Evolutionary conservation across 2,329 filamentous ascomycete genomes (phyloP).

Genomic region (Pseudogymnoascus sp.): DNA sequence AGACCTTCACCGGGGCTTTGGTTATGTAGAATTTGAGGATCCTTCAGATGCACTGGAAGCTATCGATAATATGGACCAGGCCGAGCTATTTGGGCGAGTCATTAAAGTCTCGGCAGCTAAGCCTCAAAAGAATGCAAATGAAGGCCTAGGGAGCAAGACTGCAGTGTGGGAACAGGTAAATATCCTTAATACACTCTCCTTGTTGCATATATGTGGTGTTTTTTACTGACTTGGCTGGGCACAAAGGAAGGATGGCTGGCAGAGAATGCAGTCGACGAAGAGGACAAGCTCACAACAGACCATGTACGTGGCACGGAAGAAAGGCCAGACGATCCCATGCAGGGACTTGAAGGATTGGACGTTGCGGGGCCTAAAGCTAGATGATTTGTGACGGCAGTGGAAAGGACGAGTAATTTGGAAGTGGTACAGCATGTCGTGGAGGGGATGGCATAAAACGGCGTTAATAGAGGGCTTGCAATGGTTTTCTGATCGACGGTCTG

Average conservation of each 20-base stretch:
- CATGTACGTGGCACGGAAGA: slow-evolving; percentile 46
- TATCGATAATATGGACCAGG: slow-evolving; percentile 98
- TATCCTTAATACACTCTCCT: slow-evolving; percentile 9
- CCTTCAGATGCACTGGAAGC: slow-evolving; percentile 83
- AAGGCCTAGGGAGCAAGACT: slow-evolving; percentile 85
- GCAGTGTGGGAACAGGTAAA: slow-evolving; percentile 93
- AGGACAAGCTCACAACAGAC: slow-evolving; percentile 59
- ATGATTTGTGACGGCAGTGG: slow-evolving; percentile 35
- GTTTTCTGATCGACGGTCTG: background rate
- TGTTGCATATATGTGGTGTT: background rate
- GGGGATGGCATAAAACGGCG: background rate
- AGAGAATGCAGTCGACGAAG: slow-evolving; percentile 76
- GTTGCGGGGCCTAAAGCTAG: slow-evolving; percentile 83
- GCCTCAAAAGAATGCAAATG: slow-evolving; percentile 78
- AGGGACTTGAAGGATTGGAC: slow-evolving; percentile 86
- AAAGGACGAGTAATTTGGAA: background rate
- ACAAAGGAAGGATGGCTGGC: slow-evolving; percentile 85
- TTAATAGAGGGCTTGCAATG: slow-evolving; percentile 14
- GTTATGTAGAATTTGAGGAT: slow-evolving; percentile 91
- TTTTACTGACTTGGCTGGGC: slow-evolving; percentile 19
- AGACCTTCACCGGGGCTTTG: slow-evolving; percentile 83
- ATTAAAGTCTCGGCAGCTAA: slow-evolving; percentile 92
- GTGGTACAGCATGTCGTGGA: background rate
- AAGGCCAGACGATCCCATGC: slow-evolving; percentile 77
- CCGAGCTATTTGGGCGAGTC: slow-evolving; percentile 85